Conservation (phyloP, 2,329 filamentous ascomycete genomes). For the Proliferodiscus dingleyae region DNA sequence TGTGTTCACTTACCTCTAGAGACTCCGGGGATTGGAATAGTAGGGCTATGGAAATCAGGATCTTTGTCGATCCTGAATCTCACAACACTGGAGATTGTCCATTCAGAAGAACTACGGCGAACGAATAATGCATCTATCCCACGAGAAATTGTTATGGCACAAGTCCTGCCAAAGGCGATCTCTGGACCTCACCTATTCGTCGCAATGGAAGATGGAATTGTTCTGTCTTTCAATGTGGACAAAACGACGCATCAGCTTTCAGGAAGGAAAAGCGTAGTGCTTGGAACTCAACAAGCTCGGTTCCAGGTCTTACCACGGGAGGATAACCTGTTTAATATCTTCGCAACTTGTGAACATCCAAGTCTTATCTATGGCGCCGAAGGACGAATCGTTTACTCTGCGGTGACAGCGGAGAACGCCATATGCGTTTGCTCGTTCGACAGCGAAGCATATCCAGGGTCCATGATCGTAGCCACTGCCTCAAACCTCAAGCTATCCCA, state of each 20-base stretch:
- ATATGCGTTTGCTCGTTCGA: slow-evolving; percentile 80
- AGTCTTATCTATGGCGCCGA: slow-evolving; percentile 90
- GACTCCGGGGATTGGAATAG: slow-evolving; percentile 62
- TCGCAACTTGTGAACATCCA: slow-evolving; percentile 90
- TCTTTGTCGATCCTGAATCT: slow-evolving; percentile 71
- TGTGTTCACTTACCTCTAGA: slow-evolving; percentile 71
- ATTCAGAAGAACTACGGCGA: slow-evolving; percentile 57
- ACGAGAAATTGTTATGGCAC: slow-evolving; percentile 72
- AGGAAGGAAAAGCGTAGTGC: slow-evolving; percentile 71
- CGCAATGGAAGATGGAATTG: slow-evolving; percentile 86
- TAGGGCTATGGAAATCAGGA: slow-evolving; percentile 85
- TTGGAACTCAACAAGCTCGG: slow-evolving; percentile 80
- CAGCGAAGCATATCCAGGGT: slow-evolving; percentile 71
- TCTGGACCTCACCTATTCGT: slow-evolving; percentile 73
- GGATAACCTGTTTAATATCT: slow-evolving; percentile 69
- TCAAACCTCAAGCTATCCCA: slow-evolving; percentile 71
- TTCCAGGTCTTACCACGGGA: slow-evolving; percentile 72
- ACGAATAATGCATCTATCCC: slow-evolving; percentile 73
- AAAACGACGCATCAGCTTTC: slow-evolving; percentile 57
- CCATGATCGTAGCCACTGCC: slow-evolving; percentile 75
- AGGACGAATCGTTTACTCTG: slow-evolving; percentile 84
- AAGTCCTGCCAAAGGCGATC: slow-evolving; percentile 60
- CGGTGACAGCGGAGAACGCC: slow-evolving; percentile 84
- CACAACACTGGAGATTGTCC: slow-evolving; percentile 58
- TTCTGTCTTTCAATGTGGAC: slow-evolving; percentile 76